A percentile compares a stretch with the other conserved stretches of the same genome.
phyloP scores from a whole-genome alignment of 306 rosid genomes.

The Sechiopsis laciniata region DNA sequence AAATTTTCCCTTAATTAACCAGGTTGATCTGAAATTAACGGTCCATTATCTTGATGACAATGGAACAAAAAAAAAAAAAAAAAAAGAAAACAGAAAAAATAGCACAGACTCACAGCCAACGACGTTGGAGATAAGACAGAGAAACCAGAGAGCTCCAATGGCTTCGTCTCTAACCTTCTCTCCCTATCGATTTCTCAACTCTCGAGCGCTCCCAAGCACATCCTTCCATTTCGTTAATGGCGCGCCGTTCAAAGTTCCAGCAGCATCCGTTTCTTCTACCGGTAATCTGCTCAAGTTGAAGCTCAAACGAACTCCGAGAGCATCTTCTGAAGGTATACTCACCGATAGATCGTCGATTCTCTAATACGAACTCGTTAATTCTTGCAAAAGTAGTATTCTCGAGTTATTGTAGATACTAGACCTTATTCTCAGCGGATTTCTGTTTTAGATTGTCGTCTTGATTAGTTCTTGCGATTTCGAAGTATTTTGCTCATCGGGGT shows the following conservation, averaged over 20 bases:
- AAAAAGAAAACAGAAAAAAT: too few species aligned
- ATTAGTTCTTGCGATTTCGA: too few species aligned
- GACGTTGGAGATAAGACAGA: slow-evolving; percentile 11
- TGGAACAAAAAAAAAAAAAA: too few species aligned
- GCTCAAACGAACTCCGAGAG: slow-evolving; percentile 32
- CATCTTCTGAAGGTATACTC: slow-evolving; percentile 54
- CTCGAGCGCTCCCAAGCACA: slow-evolving; percentile 21
- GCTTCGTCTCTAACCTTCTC: slow-evolving; percentile 38
- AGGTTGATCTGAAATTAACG: too few species aligned
- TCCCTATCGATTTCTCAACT: slow-evolving; percentile 23
- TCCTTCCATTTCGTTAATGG: slow-evolving; percentile 20
- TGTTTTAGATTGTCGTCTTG: too few species aligned
- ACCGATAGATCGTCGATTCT: background rate
- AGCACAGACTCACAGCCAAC: background rate
- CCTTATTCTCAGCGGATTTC: too few species aligned
- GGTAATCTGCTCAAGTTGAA: slow-evolving; percentile 32
- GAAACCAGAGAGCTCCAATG: slow-evolving; percentile 28
- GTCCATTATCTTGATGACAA: too few species aligned
- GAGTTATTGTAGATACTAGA: too few species aligned
- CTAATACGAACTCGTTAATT: too few species aligned
- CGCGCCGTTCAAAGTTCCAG: slow-evolving; percentile 21
- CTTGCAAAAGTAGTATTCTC: too few species aligned
- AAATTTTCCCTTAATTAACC: too few species aligned
- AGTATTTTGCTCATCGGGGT: too few species aligned
- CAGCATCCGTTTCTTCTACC: slow-evolving; percentile 26